These are phyloP conservation scores for Picochlorum sp. DNA, from an alignment of 139 green algal species.

Conservation along the genomic window DNA sequence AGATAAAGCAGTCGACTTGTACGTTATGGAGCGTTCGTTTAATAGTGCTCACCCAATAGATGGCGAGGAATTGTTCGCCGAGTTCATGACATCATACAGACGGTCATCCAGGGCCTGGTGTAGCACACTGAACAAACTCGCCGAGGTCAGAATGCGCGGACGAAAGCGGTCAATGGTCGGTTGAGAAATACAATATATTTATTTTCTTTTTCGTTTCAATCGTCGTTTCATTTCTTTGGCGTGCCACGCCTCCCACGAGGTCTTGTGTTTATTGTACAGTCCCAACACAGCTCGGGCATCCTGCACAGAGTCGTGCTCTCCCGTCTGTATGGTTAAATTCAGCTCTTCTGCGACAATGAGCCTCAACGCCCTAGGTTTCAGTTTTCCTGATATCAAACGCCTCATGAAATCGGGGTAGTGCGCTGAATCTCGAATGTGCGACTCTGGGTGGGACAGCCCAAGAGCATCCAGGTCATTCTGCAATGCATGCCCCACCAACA, in stretches of 20 bases:
- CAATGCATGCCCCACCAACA: conserved; percentile 80
- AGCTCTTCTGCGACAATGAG: conserved; percentile 55
- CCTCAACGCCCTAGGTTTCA: conserved; percentile 36
- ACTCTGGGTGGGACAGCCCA: conserved; percentile 65
- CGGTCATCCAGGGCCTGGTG: conserved; percentile 56
- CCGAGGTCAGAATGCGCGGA: conserved; percentile 64
- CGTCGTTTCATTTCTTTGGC: background rate
- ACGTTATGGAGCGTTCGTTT: conserved; percentile 82
- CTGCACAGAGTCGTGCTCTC: conserved; percentile 55
- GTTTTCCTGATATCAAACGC: conserved; percentile 16
- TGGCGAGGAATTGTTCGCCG: conserved; percentile 44
- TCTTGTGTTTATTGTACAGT: conserved; percentile 49
- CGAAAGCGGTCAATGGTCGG: conserved; percentile 77
- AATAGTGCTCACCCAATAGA: conserved; percentile 48
- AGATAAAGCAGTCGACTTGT: conserved; percentile 78
- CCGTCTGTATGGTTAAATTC: conserved; percentile 56
- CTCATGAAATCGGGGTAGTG: conserved; percentile 66
- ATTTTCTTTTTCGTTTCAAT: background rate
- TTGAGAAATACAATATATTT: conserved; percentile 24
- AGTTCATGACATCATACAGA: conserved; percentile 62
- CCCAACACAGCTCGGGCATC: conserved; percentile 48
- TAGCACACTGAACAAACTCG: conserved; percentile 68
- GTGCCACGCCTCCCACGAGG: conserved; percentile 21
- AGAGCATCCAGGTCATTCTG: conserved; percentile 73
- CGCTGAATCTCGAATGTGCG: conserved; percentile 60